Percentiles rank a stretch among this genome's conserved stretches.
Evolutionary conservation across 139 green algal genomes (phyloP).

Genomic region (Chlamydomonas incerta): DNA sequence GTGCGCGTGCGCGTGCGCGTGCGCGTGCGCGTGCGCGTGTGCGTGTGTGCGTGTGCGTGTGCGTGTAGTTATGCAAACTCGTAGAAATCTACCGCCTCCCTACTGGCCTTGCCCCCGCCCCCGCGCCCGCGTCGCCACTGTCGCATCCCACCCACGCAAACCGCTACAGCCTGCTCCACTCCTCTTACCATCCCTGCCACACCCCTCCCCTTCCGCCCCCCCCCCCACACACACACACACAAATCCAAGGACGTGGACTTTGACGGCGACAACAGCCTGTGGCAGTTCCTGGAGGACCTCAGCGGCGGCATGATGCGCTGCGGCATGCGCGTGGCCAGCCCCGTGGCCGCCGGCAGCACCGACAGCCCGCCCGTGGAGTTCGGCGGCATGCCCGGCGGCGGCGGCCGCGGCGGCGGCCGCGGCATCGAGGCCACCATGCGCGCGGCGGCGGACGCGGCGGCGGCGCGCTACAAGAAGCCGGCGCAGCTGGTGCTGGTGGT

Average conservation of each 20-base stretch:
- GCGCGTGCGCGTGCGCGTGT: no score
- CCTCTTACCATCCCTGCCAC: no score
- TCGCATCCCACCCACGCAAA: no score
- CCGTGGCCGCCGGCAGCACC: background rate
- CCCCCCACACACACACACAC: no score
- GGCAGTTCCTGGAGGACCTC: conserved; percentile 34
- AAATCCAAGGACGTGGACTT: conserved; percentile 44
- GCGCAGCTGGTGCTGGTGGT: conserved; percentile 54
- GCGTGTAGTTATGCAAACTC: no score
- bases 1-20: no score
- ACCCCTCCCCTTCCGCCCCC: background rate
- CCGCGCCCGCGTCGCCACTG: no score
- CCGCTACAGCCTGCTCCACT: no score
- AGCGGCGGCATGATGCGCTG: conserved; percentile 1
- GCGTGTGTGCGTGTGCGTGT: no score
- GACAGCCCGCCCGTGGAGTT: background rate
- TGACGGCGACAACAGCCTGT: conserved; percentile 1
- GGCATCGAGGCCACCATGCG: conserved; percentile 45
- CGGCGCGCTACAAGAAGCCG: background rate
- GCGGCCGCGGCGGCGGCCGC: background rate
- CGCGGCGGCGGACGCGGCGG: background rate
- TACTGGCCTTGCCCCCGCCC: no score
- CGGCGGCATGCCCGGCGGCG: background rate
- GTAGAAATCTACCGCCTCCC: no score
- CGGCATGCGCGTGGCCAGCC: conserved; percentile 40